Percentiles rank a stretch among this genome's conserved stretches.
These are phyloP conservation scores for Cyclotella atomus DNA, from an alignment of 108 stramenopile genomes.

Conservation along the genomic window DNA sequence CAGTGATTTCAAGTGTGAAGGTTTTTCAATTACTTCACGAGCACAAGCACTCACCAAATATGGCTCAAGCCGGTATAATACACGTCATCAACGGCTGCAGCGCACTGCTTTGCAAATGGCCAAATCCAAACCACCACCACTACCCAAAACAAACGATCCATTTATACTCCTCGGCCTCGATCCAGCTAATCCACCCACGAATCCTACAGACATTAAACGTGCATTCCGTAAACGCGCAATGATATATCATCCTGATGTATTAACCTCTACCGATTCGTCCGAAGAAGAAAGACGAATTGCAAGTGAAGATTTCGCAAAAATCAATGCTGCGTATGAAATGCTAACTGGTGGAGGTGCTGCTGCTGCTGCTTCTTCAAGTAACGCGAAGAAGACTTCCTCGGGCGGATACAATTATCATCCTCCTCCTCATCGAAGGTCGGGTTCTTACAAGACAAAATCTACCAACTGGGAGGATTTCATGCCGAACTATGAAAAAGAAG, in stretches of 20 bases:
- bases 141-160: slow-evolving; percentile 49
- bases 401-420: slow-evolving; percentile 57
- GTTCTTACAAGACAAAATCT: slow-evolving; percentile 26
- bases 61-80: neutral
- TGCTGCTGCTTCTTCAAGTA: slow-evolving; percentile 8
- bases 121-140: slow-evolving; percentile 42
- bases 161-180: slow-evolving; percentile 54
- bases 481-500: slow-evolving; percentile 69
- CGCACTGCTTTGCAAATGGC: no score
- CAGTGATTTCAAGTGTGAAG: neutral
- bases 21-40: neutral
- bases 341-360: slow-evolving; percentile 52
- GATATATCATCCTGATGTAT: slow-evolving; percentile 85
- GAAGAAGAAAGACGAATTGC: slow-evolving; percentile 68
- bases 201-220: slow-evolving; percentile 74
- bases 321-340: slow-evolving; percentile 81
- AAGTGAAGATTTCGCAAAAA: slow-evolving; percentile 77
- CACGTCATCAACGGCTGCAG: neutral
- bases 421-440: slow-evolving; percentile 75
- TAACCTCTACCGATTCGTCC: slow-evolving; percentile 53
- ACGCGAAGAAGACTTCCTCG: slow-evolving; percentile 13
- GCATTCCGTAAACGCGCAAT: slow-evolving; percentile 81
- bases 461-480: slow-evolving; percentile 84
- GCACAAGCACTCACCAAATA: neutral
- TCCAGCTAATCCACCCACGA: slow-evolving; percentile 50